A percentile compares a stretch with the other conserved stretches of the same genome.
These are phyloP conservation scores for Calvatia gigantea DNA, from an alignment of 768 basidiomycete genomes.

Conservation along the genomic window DNA sequence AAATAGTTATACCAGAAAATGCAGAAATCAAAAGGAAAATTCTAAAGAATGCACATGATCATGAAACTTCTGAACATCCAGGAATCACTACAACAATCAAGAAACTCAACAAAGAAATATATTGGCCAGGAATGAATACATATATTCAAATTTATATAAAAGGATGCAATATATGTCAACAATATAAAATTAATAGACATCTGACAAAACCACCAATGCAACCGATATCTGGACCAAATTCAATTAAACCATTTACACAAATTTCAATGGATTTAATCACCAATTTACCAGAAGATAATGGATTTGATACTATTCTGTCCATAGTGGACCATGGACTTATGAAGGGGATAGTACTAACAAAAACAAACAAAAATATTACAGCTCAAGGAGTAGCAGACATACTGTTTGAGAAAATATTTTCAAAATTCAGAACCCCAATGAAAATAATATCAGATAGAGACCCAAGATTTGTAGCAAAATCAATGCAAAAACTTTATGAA, in stretches of 20 bases:
- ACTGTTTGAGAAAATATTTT: background rate
- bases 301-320: slow-evolving; percentile 20
- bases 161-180: slow-evolving; percentile 20
- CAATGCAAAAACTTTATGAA: slow-evolving; percentile 17
- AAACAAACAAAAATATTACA: slow-evolving; percentile 16
- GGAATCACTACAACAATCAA: slow-evolving; percentile 8
- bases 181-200: slow-evolving; percentile 12
- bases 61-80: slow-evolving; percentile 13
- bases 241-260: slow-evolving; percentile 9
- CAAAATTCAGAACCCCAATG: slow-evolving; percentile 7
- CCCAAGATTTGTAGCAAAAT: slow-evolving; percentile 20
- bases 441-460: slow-evolving; percentile 19
- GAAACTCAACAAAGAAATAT: slow-evolving; percentile 11
- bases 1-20: slow-evolving; percentile 7
- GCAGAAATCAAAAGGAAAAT: background rate
- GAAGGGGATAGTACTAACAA: slow-evolving; percentile 24
- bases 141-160: slow-evolving; percentile 19
- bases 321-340: slow-evolving; percentile 24
- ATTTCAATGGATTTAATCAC: slow-evolving; percentile 19
- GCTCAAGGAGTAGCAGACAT: background rate
- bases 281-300: slow-evolving; percentile 14
- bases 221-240: background rate
- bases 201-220: slow-evolving; percentile 5
- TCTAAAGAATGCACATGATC: slow-evolving; percentile 3
- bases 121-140: slow-evolving; percentile 19